Percentiles rank a stretch among this genome's conserved stretches.
These are phyloP conservation scores for Calocybe cyanea DNA, from an alignment of 768 basidiomycete genomes.

Conservation along the genomic window DNA sequence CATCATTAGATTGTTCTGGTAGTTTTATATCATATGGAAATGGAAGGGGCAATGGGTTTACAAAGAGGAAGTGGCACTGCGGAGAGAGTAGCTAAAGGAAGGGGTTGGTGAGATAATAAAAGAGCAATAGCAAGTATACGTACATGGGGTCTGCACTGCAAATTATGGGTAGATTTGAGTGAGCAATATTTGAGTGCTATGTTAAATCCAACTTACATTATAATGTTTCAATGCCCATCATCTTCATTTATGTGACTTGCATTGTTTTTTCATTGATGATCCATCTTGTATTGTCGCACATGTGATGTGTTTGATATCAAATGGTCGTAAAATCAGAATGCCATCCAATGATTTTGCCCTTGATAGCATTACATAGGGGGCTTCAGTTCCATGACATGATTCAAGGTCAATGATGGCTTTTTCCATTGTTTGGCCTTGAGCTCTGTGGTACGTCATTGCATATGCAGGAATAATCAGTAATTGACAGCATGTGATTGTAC, in stretches of 20 bases:
- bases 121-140: constrained; percentile 9
- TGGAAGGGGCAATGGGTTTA: constrained; percentile 74
- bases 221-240: too few relatives aligned
- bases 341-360: constrained; percentile 14
- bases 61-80: constrained; percentile 71
- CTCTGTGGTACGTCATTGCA: constrained; percentile 26
- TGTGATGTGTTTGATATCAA: background rate
- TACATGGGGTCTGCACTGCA: constrained; percentile 65
- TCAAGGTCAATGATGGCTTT: constrained; percentile 23
- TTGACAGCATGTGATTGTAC: constrained; percentile 16
- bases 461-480: constrained; percentile 26
- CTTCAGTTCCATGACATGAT: constrained; percentile 17
- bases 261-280: too few relatives aligned
- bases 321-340: constrained; percentile 5
- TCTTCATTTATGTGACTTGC: too few relatives aligned
- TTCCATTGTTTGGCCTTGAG: constrained; percentile 26
- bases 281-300: too few relatives aligned
- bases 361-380: constrained; percentile 32
- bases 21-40: constrained; percentile 79
- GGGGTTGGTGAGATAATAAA: background rate
- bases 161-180: constrained; percentile 58
- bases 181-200: too few relatives aligned
- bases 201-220: too few relatives aligned
- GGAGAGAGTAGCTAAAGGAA: constrained; percentile 44
- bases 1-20: constrained; percentile 38